These are phyloP conservation scores for Chara braunii DNA, from an alignment of 139 green algal genomes.

Conservation along the genomic window DNA sequence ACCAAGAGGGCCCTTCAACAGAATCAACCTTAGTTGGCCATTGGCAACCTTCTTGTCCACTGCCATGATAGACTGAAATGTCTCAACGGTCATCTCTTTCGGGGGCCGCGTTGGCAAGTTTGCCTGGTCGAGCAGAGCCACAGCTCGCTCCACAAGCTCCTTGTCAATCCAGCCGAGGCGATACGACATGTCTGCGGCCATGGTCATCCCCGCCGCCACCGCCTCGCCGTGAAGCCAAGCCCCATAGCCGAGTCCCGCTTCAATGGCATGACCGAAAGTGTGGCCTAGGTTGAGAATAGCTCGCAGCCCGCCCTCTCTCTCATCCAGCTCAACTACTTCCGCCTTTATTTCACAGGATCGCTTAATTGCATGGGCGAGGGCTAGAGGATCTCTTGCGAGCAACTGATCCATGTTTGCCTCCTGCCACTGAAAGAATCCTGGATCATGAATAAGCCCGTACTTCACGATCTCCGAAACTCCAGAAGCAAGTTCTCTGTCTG, in stretches of 20 bases:
- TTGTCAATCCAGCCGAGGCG: slow-evolving; percentile 83
- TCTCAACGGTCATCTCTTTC: slow-evolving; percentile 57
- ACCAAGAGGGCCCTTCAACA: slow-evolving; percentile 82
- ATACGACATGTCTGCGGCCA: slow-evolving; percentile 84
- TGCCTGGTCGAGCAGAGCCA: slow-evolving; percentile 53
- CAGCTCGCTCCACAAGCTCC: slow-evolving; percentile 54
- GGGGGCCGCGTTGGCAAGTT: slow-evolving; percentile 61
- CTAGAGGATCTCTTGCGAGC: slow-evolving; percentile 60
- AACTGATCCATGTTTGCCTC: slow-evolving; percentile 74
- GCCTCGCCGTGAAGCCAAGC: slow-evolving; percentile 85
- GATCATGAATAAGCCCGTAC: slow-evolving; percentile 91
- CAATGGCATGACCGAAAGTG: slow-evolving; percentile 95
- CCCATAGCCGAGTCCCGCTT: slow-evolving; percentile 64
- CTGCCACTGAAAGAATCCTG: slow-evolving; percentile 83
- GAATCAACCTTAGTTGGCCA: slow-evolving; percentile 80
- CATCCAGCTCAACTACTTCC: slow-evolving; percentile 79
- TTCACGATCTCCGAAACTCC: slow-evolving; percentile 95
- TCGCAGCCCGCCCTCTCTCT: slow-evolving; percentile 81
- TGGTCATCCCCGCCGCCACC: slow-evolving; percentile 79
- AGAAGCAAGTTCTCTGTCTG: slow-evolving; percentile 73
- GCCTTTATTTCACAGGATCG: slow-evolving; percentile 90
- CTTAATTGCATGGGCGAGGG: slow-evolving; percentile 80
- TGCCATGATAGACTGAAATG: slow-evolving; percentile 81
- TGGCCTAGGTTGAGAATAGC: slow-evolving; percentile 95
- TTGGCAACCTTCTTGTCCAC: slow-evolving; percentile 86